Percentiles rank a stretch among this genome's conserved stretches.
Evolutionary conservation across 2,329 filamentous ascomycete genomes (phyloP).

Genomic region (Colletotrichum simmondsii): DNA sequence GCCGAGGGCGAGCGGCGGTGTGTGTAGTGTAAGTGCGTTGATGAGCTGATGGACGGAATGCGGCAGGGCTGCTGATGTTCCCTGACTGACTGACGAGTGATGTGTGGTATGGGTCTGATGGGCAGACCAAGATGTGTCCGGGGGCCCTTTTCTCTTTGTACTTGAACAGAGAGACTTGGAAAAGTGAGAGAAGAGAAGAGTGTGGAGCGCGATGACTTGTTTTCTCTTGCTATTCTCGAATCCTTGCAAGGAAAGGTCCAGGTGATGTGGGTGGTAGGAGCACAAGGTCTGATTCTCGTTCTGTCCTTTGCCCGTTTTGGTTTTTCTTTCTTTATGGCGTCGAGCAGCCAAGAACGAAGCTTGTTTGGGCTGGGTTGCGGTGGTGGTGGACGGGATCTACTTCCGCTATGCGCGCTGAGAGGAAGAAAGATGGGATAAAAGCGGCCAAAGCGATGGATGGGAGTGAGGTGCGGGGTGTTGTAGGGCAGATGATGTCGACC

Average conservation of each 20-base stretch:
- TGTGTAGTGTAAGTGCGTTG: constrained; percentile 6
- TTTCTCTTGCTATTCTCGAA: background rate
- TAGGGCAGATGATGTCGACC: background rate
- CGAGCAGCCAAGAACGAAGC: constrained; percentile 5
- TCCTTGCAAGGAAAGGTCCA: constrained; percentile 3
- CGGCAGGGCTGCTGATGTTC: constrained; percentile 11
- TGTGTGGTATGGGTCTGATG: background rate
- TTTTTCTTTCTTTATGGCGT: background rate
- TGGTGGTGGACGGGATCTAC: background rate
- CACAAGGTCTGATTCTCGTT: constrained; percentile 5
- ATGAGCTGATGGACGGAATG: background rate
- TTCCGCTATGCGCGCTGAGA: background rate
- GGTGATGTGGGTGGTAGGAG: constrained; percentile 11
- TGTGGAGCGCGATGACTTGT: background rate
- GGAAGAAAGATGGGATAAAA: background rate
- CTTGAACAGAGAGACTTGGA: background rate
- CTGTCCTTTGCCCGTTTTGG: constrained; percentile 1
- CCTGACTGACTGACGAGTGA: background rate
- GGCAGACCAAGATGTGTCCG: background rate
- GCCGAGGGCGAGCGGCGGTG: background rate
- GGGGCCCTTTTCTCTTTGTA: constrained; percentile 15
- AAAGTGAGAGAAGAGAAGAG: background rate
- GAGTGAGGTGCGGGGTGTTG: background rate
- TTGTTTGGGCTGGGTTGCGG: constrained; percentile 1
- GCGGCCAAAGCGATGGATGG: background rate